Base-by-base conservation (phyloP, 495 filamentous ascomycete genomes). In the Talaromyces liani region DNA sequence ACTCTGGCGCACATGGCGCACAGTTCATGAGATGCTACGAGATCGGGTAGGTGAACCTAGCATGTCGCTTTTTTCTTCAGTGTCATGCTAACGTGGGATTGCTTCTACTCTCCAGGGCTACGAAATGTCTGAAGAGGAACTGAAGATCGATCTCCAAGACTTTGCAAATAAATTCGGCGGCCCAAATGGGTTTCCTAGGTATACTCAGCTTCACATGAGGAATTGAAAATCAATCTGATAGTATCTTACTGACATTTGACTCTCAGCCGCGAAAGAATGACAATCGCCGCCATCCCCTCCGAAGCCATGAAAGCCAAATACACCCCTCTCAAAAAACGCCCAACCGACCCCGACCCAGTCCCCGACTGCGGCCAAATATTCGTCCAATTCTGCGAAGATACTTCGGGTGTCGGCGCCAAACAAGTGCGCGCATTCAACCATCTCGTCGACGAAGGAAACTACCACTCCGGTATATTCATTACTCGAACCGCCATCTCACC, bases 341-440 rank as follows among this genome's bases (percentile, higher is more conserved):
- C 72, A 39, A 72, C 73, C 14, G 84, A 88, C 73, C 89, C 87
- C 4, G 80, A 87, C 67, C 90, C 85, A 47, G 74, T 80, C 31
- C 77, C 82, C 58, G 86, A 91, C 67, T 89, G 92, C 73, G 94
- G 94, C 68, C 89, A 85, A 34, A 89, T 98, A 77, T 97, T 89
- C 85, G 85, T 98, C 64, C 92, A 98, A 74, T 98, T 98, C 84
- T 86, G 84, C 70, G 77, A 85, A 33, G 90, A 94, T 60, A 65
- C 81, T 18, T 84, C 79, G 18, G 75, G 69, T 45, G 87, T 98
- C 61, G 94, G 94, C 67, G 91, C 96, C 68, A 90, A 91, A 74
- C 91, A 96, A 70, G 89, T 97, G 76, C 90, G 91, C 71, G 79
- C 81, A 31, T 98, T 97, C 78, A 91, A 90, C 68, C 88, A 92